Conservation (phyloP, 164 flowering plant genomes). For the Cinnamomum chago region DNA sequence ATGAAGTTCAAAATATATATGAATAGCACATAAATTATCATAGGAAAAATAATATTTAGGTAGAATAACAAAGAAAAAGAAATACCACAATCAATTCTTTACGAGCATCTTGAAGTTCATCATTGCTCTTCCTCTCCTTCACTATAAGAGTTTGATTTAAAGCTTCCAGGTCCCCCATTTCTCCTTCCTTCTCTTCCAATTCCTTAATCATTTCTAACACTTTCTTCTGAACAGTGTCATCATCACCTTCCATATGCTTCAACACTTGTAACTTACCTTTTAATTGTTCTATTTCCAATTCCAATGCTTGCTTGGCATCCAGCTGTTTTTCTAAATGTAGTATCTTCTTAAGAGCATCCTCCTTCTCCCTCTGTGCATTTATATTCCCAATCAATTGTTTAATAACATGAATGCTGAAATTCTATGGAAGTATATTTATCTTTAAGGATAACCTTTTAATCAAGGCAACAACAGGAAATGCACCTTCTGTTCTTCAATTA, state of each 20-base stretch:
- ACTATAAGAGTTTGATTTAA: conserved; percentile 46
- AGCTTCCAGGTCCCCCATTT: conserved; percentile 32
- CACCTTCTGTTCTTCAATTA: conserved; percentile 75
- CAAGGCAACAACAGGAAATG: conserved; percentile 4
- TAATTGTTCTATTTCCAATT: conserved; percentile 62
- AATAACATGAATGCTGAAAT: neutral
- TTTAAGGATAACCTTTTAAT: neutral
- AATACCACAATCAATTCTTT: conserved; percentile 52
- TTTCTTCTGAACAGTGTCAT: conserved; percentile 30
- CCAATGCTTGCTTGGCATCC: conserved; percentile 67
- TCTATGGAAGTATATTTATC: neutral
- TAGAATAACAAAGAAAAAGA: neutral
- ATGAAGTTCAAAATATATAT: too few species aligned
- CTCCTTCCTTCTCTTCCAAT: conserved; percentile 52
- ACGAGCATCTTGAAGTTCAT: conserved; percentile 36
- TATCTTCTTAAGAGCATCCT: conserved; percentile 42
- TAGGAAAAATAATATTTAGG: neutral
- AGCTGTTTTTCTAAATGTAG: conserved; percentile 51
- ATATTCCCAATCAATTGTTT: neutral
- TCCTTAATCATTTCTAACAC: conserved; percentile 30
- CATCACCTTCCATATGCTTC: conserved; percentile 59
- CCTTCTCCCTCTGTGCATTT: conserved; percentile 52
- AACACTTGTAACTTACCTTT: conserved; percentile 60
- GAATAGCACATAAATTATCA: neutral
- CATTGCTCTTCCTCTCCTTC: conserved; percentile 39